Percentiles rank a stretch among this genome's conserved stretches.
phyloP scores from a whole-genome alignment of 1,284 basidiomycete species.

The Golubevia sp. region DNA sequence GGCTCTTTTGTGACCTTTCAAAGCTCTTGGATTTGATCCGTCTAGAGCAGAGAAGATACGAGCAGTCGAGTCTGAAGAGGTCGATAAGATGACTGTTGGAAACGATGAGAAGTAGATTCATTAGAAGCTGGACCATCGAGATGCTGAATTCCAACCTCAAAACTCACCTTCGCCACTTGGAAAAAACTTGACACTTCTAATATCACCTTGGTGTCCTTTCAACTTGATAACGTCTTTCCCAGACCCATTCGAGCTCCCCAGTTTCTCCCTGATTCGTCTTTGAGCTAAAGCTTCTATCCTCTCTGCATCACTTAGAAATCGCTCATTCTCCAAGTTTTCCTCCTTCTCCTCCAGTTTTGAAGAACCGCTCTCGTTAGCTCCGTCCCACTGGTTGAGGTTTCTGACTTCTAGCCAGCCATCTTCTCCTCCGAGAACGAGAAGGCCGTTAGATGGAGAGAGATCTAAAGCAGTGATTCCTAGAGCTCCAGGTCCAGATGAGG shows the following conservation, averaged over 20 bases:
- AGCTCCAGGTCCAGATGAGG: neutral
- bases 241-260: neutral
- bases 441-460: constrained; percentile 17
- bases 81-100: constrained; percentile 59
- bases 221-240: constrained; percentile 17
- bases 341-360: neutral
- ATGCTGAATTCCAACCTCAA: too few species aligned
- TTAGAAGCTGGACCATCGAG: too few species aligned
- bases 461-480: constrained; percentile 27
- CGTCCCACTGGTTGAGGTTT: neutral
- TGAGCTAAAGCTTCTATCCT: constrained; percentile 25
- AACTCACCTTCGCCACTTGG: constrained; percentile 35
- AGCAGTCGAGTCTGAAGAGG: constrained; percentile 71
- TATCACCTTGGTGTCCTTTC: constrained; percentile 43
- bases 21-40: constrained; percentile 66
- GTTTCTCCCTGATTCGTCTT: constrained; percentile 14
- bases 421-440: constrained; percentile 28
- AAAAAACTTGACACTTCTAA: constrained; percentile 42
- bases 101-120: too few species aligned
- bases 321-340: constrained; percentile 11
- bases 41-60: constrained; percentile 68
- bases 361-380: neutral
- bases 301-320: constrained; percentile 11
- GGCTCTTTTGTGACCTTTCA: constrained; percentile 73
- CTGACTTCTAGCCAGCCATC: constrained; percentile 28